Conservation (phyloP, 495 filamentous ascomycete genomes). For the Penicillium odoratum region DNA sequence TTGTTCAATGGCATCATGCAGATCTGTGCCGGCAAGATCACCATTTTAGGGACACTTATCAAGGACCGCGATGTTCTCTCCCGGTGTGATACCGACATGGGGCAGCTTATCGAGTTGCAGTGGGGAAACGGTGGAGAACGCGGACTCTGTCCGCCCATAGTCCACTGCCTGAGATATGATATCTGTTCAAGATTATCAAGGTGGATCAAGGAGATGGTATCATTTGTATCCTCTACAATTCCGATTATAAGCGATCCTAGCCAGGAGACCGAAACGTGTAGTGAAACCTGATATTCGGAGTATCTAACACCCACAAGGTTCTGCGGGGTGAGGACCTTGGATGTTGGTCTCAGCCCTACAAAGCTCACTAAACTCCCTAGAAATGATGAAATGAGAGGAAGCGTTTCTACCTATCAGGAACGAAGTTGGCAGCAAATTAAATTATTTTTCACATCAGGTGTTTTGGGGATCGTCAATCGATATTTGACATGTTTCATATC, state of each 20-base stretch:
- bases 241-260: conserved; percentile 3
- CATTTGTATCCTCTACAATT: neutral
- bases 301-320: conserved; percentile 16
- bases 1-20: neutral
- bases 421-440: conserved; percentile 14
- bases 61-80: neutral
- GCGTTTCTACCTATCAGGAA: neutral
- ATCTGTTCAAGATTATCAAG: neutral
- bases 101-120: conserved; percentile 14
- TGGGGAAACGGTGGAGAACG: conserved; percentile 9
- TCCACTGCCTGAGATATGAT: neutral
- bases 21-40: conserved; percentile 9
- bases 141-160: conserved; percentile 5
- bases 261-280: neutral
- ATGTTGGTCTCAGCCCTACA: conserved; percentile 12
- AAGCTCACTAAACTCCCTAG: neutral
- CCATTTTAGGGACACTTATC: conserved; percentile 9
- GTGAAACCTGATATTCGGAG: too few relatives aligned
- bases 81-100: conserved; percentile 12
- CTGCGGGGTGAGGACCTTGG: conserved; percentile 26
- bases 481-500: conserved; percentile 13
- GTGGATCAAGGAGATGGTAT: neutral
- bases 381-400: neutral
- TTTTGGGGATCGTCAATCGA: conserved; percentile 20
- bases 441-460: conserved; percentile 29